phyloP scores from a whole-genome alignment of 495 filamentous ascomycete genomes.

The Lentithecium fluviatile region DNA sequence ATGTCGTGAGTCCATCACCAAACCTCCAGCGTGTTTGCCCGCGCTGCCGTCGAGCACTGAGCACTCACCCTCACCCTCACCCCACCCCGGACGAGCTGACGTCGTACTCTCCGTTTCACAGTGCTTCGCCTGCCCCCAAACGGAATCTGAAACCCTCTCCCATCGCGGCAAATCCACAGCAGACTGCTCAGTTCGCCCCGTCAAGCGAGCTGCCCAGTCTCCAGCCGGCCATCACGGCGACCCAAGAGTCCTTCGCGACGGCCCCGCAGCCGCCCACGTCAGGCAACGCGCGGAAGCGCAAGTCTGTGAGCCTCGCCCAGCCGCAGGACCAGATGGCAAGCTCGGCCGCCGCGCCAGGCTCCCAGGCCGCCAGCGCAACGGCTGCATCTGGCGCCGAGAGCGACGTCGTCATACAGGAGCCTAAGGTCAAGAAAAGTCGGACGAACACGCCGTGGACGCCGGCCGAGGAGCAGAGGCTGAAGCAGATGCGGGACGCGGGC shows the following conservation, averaged over 20 bases:
- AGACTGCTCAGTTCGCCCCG: conserved; percentile 18
- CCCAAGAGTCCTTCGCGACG: conserved; percentile 16
- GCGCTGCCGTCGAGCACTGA: conserved; percentile 10
- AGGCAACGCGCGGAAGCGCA: conserved; percentile 33
- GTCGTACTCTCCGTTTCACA: conserved; percentile 33
- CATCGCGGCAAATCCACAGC: conserved; percentile 27
- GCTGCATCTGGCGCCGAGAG: conserved; percentile 42
- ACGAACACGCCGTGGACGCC: conserved; percentile 99
- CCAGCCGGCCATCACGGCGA: conserved; percentile 12
- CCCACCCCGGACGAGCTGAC: conserved; percentile 26
- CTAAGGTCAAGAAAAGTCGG: conserved; percentile 82
- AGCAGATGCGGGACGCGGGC: conserved; percentile 88
- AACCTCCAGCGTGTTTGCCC: conserved; percentile 10
- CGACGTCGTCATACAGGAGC: conserved; percentile 45
- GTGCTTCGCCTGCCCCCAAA: conserved; percentile 35
- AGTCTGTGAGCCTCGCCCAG: conserved; percentile 23
- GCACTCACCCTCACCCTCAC: conserved; percentile 1
- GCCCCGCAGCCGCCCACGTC: conserved; percentile 24
- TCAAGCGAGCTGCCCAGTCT: conserved; percentile 26
- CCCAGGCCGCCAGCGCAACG: conserved; percentile 16
- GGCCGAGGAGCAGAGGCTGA: conserved; percentile 86
- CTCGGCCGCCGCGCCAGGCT: conserved; percentile 9
- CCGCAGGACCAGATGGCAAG: conserved; percentile 25
- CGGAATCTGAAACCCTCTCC: conserved; percentile 38
- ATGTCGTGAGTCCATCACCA: conserved; percentile 37